These are phyloP conservation scores for Knufia petricola DNA, from an alignment of 2,329 filamentous ascomycete genomes.

Conservation along the genomic window DNA sequence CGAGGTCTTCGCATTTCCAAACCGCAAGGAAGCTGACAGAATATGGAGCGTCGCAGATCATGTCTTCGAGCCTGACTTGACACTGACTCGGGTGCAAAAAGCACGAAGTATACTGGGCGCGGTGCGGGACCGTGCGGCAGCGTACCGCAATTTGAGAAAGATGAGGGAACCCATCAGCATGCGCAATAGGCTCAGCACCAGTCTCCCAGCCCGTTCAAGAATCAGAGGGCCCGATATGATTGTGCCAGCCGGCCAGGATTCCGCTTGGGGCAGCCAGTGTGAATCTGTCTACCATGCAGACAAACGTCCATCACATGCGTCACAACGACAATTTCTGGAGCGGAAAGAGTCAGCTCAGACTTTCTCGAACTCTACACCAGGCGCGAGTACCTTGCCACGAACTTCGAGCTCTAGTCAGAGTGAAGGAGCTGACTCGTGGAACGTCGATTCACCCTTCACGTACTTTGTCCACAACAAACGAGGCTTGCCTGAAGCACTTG, in stretches of 20 bases:
- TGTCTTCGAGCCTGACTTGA: slow-evolving; percentile 53
- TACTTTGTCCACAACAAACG: not conserved
- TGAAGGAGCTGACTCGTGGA: slow-evolving; percentile 12
- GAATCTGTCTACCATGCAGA: not conserved
- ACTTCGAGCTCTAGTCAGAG: not conserved
- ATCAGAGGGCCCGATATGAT: slow-evolving; percentile 8
- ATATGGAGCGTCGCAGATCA: slow-evolving; percentile 66
- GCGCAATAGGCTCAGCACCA: slow-evolving; percentile 6
- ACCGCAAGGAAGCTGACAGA: slow-evolving; percentile 49
- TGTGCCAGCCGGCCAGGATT: not conserved
- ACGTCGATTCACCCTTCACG: slow-evolving; percentile 16
- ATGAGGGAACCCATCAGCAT: slow-evolving; percentile 24
- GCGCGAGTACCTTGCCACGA: not conserved
- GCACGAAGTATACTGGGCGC: slow-evolving; percentile 52
- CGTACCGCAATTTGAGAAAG: slow-evolving; percentile 26
- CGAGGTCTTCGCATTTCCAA: slow-evolving; percentile 53
- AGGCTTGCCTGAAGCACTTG: not conserved
- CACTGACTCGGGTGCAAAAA: slow-evolving; percentile 47
- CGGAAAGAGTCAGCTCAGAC: too few relatives aligned
- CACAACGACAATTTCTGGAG: too few relatives aligned
- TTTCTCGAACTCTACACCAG: too few relatives aligned
- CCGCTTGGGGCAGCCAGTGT: not conserved
- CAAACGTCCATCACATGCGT: too few relatives aligned
- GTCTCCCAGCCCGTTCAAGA: not conserved
- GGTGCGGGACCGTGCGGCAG: slow-evolving; percentile 39